Base-by-base conservation (phyloP, 306 rosid genomes). In the Ceratonia siliqua region DNA sequence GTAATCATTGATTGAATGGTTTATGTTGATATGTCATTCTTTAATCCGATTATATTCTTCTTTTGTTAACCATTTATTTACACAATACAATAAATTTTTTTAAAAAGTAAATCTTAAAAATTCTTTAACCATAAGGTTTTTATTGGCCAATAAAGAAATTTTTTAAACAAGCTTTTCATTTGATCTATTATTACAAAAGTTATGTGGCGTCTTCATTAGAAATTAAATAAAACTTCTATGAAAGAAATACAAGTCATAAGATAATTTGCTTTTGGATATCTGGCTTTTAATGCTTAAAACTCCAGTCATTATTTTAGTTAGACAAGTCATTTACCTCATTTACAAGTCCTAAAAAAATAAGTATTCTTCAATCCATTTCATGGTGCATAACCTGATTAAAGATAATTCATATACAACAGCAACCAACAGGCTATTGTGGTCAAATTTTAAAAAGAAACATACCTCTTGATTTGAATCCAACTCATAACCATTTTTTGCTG, bases 391-490 rank as follows among this genome's bases (percentile, higher is more conserved):
- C 43, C 15, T 17, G 65, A 70, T 32, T 17, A 30, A 57, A 43
- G 36, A 59, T 25, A 69, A 32, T 59, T 49, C 3, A 42, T 39
- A 32, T 35, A 20, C 11, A 59, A 55, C 53, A 55, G 63, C 55
- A 67, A 57, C 68, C 58, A 83, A 64, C 55, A 6, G n/a, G 79
- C 24, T 24, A 8, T 24, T 46, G 67, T 24, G 24, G 50, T 43
- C 22, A 33, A 28, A 58, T 32, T 58, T 82, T 67, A 32, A 68
- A 28, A 76, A 82, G 49, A 78, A 55, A 55, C 82, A 85, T 85
- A 94, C 98, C 97, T 94, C 98, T 83, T 94, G 98, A 82, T 94
- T 94, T 83, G 98, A 90, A 78, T 91, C 98, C 87, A 94, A 87
- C 78, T 94, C 98, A 3, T 94, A 94, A 50, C 98, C 98, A 75